A percentile compares a stretch with the other conserved stretches of the same genome.
Conservation (phyloP, 805 yeast species). For the Wickerhamiella dianesei region DNA sequence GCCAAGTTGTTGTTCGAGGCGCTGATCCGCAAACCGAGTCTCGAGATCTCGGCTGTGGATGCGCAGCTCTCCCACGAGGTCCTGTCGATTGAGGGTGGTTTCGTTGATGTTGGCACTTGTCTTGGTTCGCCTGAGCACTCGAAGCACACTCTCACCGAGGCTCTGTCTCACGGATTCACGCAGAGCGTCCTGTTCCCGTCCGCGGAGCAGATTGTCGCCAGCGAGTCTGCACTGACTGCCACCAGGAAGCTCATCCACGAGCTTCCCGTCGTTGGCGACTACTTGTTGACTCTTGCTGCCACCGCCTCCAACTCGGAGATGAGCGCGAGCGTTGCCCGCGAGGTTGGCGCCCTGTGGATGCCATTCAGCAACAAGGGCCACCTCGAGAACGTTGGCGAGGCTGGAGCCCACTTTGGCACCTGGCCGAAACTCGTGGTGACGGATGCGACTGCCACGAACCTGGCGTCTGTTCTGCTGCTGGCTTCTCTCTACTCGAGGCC, state of each 20-base stretch:
- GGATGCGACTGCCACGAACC: constrained; percentile 80
- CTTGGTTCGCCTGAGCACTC: constrained; percentile 49
- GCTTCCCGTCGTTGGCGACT: constrained; percentile 41
- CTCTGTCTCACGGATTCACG: constrained; percentile 79
- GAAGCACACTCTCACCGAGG: constrained; percentile 45
- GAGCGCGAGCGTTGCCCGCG: constrained; percentile 45
- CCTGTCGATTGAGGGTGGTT: constrained; percentile 62
- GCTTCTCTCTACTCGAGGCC: constrained; percentile 77
- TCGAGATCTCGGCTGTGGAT: constrained; percentile 65
- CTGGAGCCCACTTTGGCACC: constrained; percentile 61
- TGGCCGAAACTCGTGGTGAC: constrained; percentile 94
- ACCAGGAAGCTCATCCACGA: constrained; percentile 45
- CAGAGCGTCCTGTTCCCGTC: constrained; percentile 70
- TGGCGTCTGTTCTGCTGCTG: constrained; percentile 81
- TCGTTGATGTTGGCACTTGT: constrained; percentile 68
- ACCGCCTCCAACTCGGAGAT: constrained; percentile 52
- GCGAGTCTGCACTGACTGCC: constrained; percentile 47
- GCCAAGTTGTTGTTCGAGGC: constrained; percentile 95
- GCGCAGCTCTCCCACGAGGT: constrained; percentile 84
- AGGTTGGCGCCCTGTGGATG: constrained; percentile 67
- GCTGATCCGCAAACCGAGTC: constrained; percentile 35
- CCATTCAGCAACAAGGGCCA: constrained; percentile 40
- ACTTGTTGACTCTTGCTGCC: constrained; percentile 71
- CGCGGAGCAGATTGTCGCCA: constrained; percentile 52
- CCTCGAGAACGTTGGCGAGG: constrained; percentile 54